Percentiles rank a stretch among this genome's conserved stretches.
These are phyloP conservation scores for Microdochium trichocladiopsis DNA, from an alignment of 2,329 filamentous ascomycete genomes.

Conservation along the genomic window DNA sequence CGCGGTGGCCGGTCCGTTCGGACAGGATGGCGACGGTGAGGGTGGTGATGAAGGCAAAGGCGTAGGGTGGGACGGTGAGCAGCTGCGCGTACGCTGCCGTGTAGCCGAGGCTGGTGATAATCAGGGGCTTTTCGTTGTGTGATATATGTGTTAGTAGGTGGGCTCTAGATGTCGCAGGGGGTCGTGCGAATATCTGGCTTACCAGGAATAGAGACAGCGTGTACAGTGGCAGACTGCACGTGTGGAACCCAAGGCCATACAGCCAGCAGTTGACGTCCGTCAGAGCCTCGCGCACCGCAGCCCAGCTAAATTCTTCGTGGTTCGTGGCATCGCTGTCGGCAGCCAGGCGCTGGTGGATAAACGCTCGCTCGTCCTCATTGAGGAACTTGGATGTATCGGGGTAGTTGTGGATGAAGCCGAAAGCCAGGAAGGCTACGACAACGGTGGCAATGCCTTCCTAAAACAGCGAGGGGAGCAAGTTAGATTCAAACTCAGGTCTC, in stretches of 20 bases:
- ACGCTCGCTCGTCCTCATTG: constrained; percentile 42
- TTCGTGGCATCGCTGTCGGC: constrained; percentile 64
- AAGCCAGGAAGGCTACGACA: constrained; percentile 38
- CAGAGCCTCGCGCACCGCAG: constrained; percentile 54
- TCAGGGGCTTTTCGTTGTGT: constrained; percentile 32
- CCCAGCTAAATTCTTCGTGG: constrained; percentile 63
- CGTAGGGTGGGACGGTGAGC: constrained; percentile 57
- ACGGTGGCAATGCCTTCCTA: constrained; percentile 50
- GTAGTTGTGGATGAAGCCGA: constrained; percentile 62
- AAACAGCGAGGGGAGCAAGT: too few relatives aligned
- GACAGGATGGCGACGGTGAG: constrained; percentile 51
- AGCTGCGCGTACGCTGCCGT: constrained; percentile 46
- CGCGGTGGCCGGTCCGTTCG: constrained; percentile 48
- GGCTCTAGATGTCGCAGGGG: background rate
- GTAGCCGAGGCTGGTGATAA: constrained; percentile 47
- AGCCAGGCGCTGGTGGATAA: constrained; percentile 55
- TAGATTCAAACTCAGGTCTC: too few relatives aligned
- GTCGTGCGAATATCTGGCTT: constrained; percentile 11
- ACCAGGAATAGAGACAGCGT: constrained; percentile 48
- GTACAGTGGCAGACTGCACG: constrained; percentile 58
- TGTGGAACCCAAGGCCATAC: constrained; percentile 66
- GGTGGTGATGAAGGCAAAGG: constrained; percentile 54
- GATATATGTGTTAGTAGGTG: background rate
- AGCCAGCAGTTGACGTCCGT: constrained; percentile 66
- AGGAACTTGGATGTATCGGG: constrained; percentile 53